These are phyloP conservation scores for Ampelocalamus luodianensis DNA, from an alignment of 176 grass and related monocot genomes.

Conservation along the genomic window DNA sequence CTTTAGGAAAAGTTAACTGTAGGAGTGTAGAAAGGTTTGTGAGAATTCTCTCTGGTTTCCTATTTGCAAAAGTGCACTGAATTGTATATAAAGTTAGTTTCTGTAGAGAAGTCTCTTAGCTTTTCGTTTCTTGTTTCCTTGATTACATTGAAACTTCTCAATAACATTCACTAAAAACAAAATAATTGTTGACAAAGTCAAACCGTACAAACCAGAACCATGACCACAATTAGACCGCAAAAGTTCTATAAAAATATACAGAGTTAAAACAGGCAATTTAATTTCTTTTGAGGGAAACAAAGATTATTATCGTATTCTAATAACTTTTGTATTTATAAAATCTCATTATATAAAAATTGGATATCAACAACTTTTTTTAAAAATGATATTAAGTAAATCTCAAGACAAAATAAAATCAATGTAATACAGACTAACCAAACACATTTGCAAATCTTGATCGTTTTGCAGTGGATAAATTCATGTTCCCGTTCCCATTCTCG, in stretches of 20 bases:
- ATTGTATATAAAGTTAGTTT: slow-evolving; percentile 7
- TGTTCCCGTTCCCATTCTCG: neutral
- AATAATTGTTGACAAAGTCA: neutral
- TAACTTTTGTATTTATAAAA: neutral
- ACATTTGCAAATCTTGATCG: neutral
- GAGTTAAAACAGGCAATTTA: neutral
- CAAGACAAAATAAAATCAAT: neutral
- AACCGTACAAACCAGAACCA: neutral
- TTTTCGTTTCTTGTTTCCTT: neutral
- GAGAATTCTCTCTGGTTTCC: slow-evolving; percentile 32
- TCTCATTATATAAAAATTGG: neutral
- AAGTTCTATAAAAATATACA: neutral
- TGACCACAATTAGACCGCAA: neutral
- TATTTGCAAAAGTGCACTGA: slow-evolving; percentile 28
- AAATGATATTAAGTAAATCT: neutral
- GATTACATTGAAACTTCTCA: neutral
- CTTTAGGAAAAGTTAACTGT: slow-evolving; percentile 53
- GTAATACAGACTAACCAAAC: neutral
- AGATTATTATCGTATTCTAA: neutral
- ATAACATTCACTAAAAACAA: neutral
- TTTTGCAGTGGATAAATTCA: neutral
- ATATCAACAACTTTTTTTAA: neutral
- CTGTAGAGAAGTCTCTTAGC: neutral
- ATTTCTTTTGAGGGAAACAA: neutral
- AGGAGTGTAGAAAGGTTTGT: slow-evolving; percentile 35